phyloP scores from a whole-genome alignment of 163 green algal species.

The Prototheca stagnorum region DNA sequence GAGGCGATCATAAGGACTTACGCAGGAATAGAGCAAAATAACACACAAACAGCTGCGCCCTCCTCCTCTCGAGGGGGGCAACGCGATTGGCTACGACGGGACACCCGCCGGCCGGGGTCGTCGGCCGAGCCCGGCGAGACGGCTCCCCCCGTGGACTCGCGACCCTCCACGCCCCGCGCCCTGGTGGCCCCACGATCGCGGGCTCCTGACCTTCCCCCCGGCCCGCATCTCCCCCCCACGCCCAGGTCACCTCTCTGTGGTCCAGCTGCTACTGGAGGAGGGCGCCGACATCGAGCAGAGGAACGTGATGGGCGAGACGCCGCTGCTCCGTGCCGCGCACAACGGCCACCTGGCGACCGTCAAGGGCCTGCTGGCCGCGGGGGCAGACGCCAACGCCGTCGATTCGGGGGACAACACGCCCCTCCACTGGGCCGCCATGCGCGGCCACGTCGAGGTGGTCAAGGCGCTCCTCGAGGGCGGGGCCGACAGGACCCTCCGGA shows the following conservation, averaged over 20 bases:
- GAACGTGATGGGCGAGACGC: conserved; percentile 84
- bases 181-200: no score
- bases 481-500: conserved; percentile 39
- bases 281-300: conserved; percentile 83
- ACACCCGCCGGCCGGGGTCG: no score
- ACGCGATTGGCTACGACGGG: no score
- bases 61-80: no score
- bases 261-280: conserved; percentile 66
- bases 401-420: conserved; percentile 83
- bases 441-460: conserved; percentile 86
- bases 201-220: no score
- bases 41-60: no score
- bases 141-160: no score
- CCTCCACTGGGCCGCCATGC: conserved; percentile 88
- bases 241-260: conserved; percentile 56
- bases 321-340: conserved; percentile 68
- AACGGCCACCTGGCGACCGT: conserved; percentile 76
- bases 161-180: no score
- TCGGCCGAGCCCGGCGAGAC: no score
- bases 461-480: conserved; percentile 45
- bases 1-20: no score
- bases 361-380: conserved; percentile 55
- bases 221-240: neutral
- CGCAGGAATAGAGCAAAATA: no score
- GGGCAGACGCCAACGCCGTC: conserved; percentile 52